Evolutionary conservation across 768 basidiomycete species (phyloP).

Genomic region (Glaciozyma martinii): DNA sequence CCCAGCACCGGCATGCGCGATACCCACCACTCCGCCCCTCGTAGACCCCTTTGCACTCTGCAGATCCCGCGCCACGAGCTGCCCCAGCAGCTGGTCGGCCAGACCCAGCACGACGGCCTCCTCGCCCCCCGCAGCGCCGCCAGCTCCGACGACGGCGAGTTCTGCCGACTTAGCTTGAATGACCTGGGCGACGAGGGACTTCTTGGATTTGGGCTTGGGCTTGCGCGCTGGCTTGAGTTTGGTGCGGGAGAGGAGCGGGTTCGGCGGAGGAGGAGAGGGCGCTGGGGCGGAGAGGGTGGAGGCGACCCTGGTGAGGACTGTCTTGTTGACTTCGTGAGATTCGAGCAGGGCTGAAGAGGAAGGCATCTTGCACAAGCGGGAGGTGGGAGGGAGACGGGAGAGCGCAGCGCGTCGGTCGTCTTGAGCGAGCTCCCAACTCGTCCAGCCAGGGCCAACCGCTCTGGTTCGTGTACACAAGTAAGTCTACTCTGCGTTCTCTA

Average conservation of each 20-base stretch:
- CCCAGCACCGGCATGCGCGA: background rate
- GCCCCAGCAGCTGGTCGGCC: conserved; percentile 64
- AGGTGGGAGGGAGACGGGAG: no score
- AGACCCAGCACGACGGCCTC: conserved; percentile 49
- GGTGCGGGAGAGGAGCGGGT: conserved; percentile 28
- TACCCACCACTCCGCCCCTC: conserved; percentile 50
- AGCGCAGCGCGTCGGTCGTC: no score
- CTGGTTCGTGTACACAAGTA: no score
- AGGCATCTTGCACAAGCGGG: no score
- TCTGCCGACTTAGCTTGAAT: conserved; percentile 17
- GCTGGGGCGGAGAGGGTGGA: conserved; percentile 3
- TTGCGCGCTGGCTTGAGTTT: conserved; percentile 21
- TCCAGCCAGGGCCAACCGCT: no score
- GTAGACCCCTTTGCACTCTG: conserved; percentile 42
- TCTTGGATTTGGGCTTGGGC: conserved; percentile 8
- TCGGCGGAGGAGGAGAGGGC: background rate
- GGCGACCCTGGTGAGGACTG: conserved; percentile 3
- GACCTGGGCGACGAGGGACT: conserved; percentile 12
- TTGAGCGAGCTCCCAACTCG: no score
- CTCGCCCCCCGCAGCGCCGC: conserved; percentile 25
- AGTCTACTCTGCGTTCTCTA: no score
- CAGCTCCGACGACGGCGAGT: conserved; percentile 9
- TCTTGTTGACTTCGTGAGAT: conserved; percentile 12
- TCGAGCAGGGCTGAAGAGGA: no score
- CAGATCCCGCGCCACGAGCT: conserved; percentile 58